Evolutionary conservation across 345 rosid genomes (phyloP), one percentile per base, ranked within the genome.

Genomic region (Salix dunnii): DNA sequence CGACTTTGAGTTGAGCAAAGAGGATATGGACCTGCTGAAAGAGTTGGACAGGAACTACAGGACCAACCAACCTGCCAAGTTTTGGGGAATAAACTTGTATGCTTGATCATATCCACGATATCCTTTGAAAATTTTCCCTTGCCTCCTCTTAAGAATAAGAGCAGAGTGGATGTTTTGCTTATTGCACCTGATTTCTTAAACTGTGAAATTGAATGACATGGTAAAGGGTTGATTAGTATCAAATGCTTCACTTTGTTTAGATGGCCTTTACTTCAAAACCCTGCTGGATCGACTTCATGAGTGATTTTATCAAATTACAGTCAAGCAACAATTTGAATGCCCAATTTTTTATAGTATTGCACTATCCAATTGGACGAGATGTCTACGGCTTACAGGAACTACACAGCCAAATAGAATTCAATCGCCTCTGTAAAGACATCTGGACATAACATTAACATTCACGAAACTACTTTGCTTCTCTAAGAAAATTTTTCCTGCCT

Each of bases 21-120:
- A 92, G 64, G 97, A 93, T 86, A 89, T 89, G 91, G 97, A 90
- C 16, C 18, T 82, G 79, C 88, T 91, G 55, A 84, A 88, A 74
- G 78, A 80, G 63, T 23, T 87, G 30, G 96, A 94, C 82, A 88
- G 82, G 85, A 89, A 81, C 23, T 84, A 87, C 63, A 85, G 97
- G 35, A 89, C 90, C 63, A 91, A 93, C 79, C 90, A 88, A 71
- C 97, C 97, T 4, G 92, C 91, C 71, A 86, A 82, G 86, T 88
- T 90, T 68, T 95, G 97, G 99, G 96, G 96, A 70, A 78, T 95
- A 18, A 89, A 95, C 85, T 84, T 90, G 14, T 91, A 73, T 80
- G 96, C 97, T 76, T 90, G 85, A 82, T 82, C 66, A 71, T 74
- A 43, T 38, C 63, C 65, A 36, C 25, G 2, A 42, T 71, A 65